These are phyloP conservation scores for Calonectria ilicicola DNA, from an alignment of 2,329 filamentous ascomycete species.

Conservation along the genomic window DNA sequence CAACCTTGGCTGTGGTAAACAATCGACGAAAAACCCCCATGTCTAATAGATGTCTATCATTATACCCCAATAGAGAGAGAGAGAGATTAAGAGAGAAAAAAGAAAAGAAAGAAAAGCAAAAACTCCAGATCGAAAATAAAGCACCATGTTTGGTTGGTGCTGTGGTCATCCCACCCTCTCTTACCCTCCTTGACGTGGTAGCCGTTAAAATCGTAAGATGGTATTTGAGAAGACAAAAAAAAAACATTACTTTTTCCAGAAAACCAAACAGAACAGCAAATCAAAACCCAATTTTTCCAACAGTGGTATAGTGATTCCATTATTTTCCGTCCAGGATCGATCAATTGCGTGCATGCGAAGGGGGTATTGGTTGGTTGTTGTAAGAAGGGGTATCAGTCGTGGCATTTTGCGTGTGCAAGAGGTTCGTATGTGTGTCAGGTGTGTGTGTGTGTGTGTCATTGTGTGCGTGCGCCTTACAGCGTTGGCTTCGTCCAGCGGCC, in stretches of 20 bases:
- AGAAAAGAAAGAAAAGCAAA: neutral
- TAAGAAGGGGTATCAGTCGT: neutral
- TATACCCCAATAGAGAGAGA: neutral
- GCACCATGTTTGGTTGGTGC: neutral
- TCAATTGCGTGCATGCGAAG: neutral
- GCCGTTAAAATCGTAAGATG: neutral
- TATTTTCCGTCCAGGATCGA: neutral
- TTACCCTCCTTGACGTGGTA: neutral
- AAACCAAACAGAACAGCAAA: neutral
- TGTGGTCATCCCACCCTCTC: neutral
- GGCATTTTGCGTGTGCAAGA: neutral
- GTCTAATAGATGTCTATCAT: neutral
- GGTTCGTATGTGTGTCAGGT: neutral
- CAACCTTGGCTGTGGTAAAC: neutral
- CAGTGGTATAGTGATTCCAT: neutral
- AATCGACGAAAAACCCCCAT: neutral
- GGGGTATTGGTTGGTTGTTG: neutral
- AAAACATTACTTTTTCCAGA: neutral
- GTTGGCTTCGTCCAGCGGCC: constrained; percentile 54
- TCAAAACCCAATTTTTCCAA: neutral
- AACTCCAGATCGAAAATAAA: neutral
- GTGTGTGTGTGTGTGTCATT: neutral
- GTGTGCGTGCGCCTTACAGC: constrained; percentile 25
- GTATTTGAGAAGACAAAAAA: neutral
- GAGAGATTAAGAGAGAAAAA: neutral